A percentile compares a stretch with the other conserved stretches of the same genome.
Conservation (phyloP, 2,329 filamentous ascomycete genomes). For the Elsinoe perseae region DNA sequence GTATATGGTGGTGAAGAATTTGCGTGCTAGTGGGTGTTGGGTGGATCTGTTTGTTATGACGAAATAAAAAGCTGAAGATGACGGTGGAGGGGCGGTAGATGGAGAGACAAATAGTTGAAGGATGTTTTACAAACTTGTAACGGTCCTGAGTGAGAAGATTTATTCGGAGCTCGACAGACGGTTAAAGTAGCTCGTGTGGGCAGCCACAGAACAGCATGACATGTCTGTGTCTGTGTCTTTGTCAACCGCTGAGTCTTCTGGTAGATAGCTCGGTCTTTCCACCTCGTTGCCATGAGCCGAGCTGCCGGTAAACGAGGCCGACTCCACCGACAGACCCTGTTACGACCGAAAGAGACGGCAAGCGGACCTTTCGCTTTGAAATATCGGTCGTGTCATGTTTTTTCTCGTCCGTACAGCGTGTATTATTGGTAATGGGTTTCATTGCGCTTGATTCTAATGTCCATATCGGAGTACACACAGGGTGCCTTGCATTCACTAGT, state of each 20-base stretch:
- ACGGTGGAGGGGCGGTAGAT: neutral
- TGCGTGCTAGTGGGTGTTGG: neutral
- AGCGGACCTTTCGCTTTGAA: neutral
- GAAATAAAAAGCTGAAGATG: conserved; percentile 1
- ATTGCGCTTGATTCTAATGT: neutral
- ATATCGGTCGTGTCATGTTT: neutral
- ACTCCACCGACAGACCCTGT: neutral
- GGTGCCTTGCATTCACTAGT: neutral
- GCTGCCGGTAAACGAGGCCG: neutral
- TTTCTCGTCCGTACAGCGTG: neutral
- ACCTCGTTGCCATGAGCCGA: neutral
- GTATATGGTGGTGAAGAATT: neutral
- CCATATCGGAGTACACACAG: neutral
- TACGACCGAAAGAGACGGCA: neutral
- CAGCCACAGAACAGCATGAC: neutral
- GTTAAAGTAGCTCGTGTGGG: neutral
- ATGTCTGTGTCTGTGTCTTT: neutral
- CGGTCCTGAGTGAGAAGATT: neutral
- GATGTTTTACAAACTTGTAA: neutral
- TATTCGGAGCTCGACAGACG: neutral
- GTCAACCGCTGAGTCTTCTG: conserved; percentile 1
- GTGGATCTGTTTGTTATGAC: neutral
- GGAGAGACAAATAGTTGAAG: neutral
- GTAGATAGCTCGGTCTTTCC: neutral
- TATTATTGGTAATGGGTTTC: neutral